A percentile compares a stretch with the other conserved stretches of the same genome.
phyloP scores from a whole-genome alignment of 169 alveolate species.

The Eimeria necatrix region DNA sequence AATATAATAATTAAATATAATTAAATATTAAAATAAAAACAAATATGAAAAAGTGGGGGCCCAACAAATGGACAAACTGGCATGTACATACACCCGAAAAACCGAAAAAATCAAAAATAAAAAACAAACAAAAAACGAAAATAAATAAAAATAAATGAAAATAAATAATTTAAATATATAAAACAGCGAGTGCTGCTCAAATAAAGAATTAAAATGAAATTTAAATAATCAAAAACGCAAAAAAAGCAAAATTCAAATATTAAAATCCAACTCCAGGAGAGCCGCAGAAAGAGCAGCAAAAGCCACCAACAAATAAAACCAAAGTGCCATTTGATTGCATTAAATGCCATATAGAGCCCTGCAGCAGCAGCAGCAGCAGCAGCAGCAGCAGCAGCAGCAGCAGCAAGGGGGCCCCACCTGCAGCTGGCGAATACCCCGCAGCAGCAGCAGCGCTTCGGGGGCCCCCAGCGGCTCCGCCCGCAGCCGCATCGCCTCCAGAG shows the following conservation, averaged over 20 bases:
- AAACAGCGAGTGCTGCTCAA: background rate
- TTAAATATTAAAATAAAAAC: too few species aligned
- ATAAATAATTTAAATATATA: too few species aligned
- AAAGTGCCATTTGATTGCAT: too few species aligned
- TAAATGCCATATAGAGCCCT: too few species aligned
- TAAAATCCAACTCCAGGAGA: too few species aligned
- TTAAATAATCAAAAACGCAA: background rate
- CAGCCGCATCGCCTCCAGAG: background rate
- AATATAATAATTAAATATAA: too few species aligned
- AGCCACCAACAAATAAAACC: too few species aligned
- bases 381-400: background rate
- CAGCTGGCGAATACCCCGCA: constrained; percentile 22
- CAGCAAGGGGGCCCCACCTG: background rate
- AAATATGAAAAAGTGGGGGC: background rate
- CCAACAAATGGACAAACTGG: background rate
- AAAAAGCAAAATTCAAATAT: background rate
- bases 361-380: background rate
- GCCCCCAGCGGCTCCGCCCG: background rate
- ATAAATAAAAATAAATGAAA: too few species aligned
- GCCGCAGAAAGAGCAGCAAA: too few species aligned
- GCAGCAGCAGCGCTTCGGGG: background rate
- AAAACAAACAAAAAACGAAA: background rate
- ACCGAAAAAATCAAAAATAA: too few species aligned
- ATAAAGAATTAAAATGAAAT: too few species aligned
- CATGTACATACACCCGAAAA: background rate